Evolutionary conservation across 2,329 filamentous ascomycete species (phyloP).

Genomic region (Ambrosiella beaveri): DNA sequence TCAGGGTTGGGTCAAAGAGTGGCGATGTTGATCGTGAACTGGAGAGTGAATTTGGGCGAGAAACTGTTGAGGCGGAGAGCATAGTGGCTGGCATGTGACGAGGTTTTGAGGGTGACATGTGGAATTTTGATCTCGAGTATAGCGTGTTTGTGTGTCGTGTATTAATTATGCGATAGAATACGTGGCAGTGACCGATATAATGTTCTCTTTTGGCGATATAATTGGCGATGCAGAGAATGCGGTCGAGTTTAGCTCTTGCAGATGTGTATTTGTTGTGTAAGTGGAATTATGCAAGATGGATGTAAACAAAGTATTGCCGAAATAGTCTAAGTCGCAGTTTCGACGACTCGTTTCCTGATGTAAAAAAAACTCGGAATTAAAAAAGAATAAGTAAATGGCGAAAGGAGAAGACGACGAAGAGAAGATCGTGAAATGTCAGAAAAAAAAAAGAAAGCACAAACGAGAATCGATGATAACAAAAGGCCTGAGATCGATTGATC

Average conservation of each 20-base stretch:
- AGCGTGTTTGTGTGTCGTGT: neutral
- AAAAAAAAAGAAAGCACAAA: neutral
- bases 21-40: slow-evolving; percentile 8
- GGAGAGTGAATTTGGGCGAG: slow-evolving; percentile 1
- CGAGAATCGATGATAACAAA: neutral
- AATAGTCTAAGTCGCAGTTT: neutral
- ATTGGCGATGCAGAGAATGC: too few species aligned
- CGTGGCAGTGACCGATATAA: too few species aligned
- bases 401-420: neutral
- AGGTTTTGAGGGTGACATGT: neutral
- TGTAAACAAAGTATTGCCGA: neutral
- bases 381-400: neutral
- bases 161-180: neutral
- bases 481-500: neutral
- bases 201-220: too few species aligned
- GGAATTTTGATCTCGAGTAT: neutral
- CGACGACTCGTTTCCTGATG: neutral
- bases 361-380: neutral
- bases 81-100: slow-evolving; percentile 7
- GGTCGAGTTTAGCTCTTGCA: too few species aligned
- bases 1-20: slow-evolving; percentile 5
- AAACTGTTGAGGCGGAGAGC: neutral
- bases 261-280: neutral
- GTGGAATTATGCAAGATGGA: neutral
- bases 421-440: neutral